A percentile compares a stretch with the other conserved stretches of the same genome.
phyloP scores from a whole-genome alignment of 108 stramenopile species.

The Nitzschia sp. region DNA sequence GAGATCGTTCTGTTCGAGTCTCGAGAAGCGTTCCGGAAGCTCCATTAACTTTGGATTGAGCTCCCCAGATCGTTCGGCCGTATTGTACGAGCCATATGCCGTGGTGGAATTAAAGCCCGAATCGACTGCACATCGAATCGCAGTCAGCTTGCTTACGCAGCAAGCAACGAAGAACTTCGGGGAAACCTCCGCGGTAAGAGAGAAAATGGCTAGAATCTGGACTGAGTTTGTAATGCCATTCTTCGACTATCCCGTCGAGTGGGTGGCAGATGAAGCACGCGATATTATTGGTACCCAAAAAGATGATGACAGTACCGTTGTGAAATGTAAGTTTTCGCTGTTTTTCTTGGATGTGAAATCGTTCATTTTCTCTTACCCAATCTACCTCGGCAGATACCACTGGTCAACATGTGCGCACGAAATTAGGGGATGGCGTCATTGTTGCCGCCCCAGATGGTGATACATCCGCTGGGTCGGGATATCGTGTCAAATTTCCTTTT shows the following conservation, averaged over 20 bases:
- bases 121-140: slow-evolving; percentile 55
- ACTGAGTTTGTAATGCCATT: slow-evolving; percentile 75
- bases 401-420: slow-evolving; percentile 71
- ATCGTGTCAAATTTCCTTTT: slow-evolving; percentile 69
- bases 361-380: slow-evolving; percentile 6
- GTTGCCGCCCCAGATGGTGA: slow-evolving; percentile 40
- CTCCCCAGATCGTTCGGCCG: slow-evolving; percentile 42
- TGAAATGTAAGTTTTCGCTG: slow-evolving; percentile 54
- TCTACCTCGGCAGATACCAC: slow-evolving; percentile 36
- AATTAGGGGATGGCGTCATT: slow-evolving; percentile 75
- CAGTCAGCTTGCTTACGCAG: slow-evolving; percentile 42
- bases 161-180: slow-evolving; percentile 21
- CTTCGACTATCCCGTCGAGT: slow-evolving; percentile 62
- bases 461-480: slow-evolving; percentile 34
- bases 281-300: slow-evolving; percentile 37
- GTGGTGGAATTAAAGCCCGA: slow-evolving; percentile 41
- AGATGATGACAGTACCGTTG: slow-evolving; percentile 31
- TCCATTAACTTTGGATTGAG: slow-evolving; percentile 44
- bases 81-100: slow-evolving; percentile 70
- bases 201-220: slow-evolving; percentile 64
- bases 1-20: slow-evolving; percentile 47
- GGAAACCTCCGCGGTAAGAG: slow-evolving; percentile 25
- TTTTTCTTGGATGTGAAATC: too few relatives aligned
- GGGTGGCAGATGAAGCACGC: slow-evolving; percentile 46
- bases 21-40: slow-evolving; percentile 36